Evolutionary conservation across 306 rosid genomes (phyloP).

Genomic region (Begonia fuchsioides): DNA sequence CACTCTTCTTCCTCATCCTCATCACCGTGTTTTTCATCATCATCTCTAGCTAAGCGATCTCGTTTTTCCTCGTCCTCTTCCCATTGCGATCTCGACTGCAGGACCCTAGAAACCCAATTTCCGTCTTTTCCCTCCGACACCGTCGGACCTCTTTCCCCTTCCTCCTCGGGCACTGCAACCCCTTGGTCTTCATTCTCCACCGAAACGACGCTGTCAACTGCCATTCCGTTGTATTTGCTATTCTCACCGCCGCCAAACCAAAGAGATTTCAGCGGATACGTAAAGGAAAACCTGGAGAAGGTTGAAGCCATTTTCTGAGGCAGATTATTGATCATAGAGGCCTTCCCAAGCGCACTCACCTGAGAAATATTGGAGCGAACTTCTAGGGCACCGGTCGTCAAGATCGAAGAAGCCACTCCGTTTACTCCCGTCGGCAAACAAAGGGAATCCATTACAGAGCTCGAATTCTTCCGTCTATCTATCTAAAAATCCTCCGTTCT

Average conservation of each 20-base stretch:
- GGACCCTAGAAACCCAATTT: constrained; percentile 76
- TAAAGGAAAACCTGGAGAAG: constrained; percentile 42
- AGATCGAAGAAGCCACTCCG: constrained; percentile 45
- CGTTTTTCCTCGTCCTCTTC: constrained; percentile 19
- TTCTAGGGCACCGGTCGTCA: constrained; percentile 35
- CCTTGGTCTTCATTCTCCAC: constrained; percentile 20
- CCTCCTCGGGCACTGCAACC: constrained; percentile 13
- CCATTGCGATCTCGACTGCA: constrained; percentile 55
- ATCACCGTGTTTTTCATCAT: constrained; percentile 6
- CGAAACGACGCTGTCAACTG: constrained; percentile 59
- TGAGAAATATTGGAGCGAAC: constrained; percentile 33
- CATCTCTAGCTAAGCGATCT: constrained; percentile 4
- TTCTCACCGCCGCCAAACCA: constrained; percentile 34
- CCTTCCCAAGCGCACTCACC: constrained; percentile 3
- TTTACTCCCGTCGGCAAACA: constrained; percentile 40
- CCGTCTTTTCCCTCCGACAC: constrained; percentile 18
- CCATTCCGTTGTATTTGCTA: constrained; percentile 26
- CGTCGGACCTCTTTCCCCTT: constrained; percentile 6
- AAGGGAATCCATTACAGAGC: constrained; percentile 42
- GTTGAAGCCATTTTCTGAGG: constrained; percentile 16
- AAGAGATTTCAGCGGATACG: constrained; percentile 45
- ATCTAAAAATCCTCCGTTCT: not conserved
- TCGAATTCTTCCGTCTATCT: not conserved
- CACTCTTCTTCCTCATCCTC: constrained; percentile 11
- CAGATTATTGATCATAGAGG: constrained; percentile 14